Evolutionary conservation across 2,329 filamentous ascomycete species (phyloP).

Genomic region (Exophiala lecanii-corni): DNA sequence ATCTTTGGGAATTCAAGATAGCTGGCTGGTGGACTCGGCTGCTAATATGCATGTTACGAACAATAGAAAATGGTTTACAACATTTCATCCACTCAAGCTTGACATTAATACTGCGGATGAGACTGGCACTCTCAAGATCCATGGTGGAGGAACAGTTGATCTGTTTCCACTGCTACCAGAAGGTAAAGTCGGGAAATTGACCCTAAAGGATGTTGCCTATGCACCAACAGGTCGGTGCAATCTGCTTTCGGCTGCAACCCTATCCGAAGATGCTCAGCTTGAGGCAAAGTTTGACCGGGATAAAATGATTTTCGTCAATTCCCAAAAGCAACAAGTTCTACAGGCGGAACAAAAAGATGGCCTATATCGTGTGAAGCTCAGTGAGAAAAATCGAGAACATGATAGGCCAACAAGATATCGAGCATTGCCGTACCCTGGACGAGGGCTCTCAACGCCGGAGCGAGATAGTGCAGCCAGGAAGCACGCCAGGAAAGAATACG

Average conservation of each 20-base stretch:
- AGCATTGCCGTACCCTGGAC: not conserved
- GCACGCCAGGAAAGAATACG: too few species aligned
- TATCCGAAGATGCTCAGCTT: not conserved
- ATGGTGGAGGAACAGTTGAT: not conserved
- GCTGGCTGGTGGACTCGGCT: conserved; percentile 3
- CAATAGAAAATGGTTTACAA: conserved; percentile 6
- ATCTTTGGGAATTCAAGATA: not conserved
- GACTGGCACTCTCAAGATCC: not conserved
- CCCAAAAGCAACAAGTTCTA: not conserved
- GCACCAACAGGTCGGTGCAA: conserved; percentile 1
- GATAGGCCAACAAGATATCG: too few species aligned
- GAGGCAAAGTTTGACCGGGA: not conserved
- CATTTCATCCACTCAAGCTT: not conserved
- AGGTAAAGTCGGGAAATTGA: not conserved
- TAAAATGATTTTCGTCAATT: not conserved
- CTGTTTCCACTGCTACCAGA: not conserved
- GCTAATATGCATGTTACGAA: conserved; percentile 7
- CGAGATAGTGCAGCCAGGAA: too few species aligned
- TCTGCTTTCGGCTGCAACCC: not conserved
- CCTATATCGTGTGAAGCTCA: not conserved
- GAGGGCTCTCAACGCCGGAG: too few species aligned
- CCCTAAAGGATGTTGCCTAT: conserved; percentile 1
- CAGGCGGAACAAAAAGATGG: not conserved
- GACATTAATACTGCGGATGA: conserved; percentile 4
- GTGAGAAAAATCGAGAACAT: too few species aligned